phyloP scores from a whole-genome alignment of 1,284 basidiomycete genomes.

The Rhodotorula sp. region DNA sequence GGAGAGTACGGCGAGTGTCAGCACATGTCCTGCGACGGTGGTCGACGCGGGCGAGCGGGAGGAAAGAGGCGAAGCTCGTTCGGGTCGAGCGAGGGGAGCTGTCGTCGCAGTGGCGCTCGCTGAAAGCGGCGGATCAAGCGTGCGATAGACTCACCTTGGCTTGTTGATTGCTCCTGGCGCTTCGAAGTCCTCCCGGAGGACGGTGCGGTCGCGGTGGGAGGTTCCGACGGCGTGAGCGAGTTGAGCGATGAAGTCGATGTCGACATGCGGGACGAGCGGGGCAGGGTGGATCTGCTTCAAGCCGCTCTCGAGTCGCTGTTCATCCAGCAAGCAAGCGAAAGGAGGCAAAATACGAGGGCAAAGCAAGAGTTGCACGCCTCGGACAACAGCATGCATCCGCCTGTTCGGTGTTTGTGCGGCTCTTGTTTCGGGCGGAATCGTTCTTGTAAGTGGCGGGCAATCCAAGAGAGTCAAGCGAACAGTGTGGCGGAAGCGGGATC shows the following conservation, averaged over 20 bases:
- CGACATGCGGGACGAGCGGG: not conserved
- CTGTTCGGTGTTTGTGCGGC: too few relatives aligned
- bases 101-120: not conserved
- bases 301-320: too few relatives aligned
- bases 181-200: not conserved
- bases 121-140: not conserved
- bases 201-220: not conserved
- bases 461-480: too few relatives aligned
- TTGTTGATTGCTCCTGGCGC: not conserved
- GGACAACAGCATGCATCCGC: too few relatives aligned
- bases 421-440: too few relatives aligned
- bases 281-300: not conserved
- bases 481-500: too few relatives aligned
- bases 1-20: not conserved
- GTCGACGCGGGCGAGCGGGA: too few relatives aligned
- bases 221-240: not conserved
- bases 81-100: not conserved
- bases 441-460: too few relatives aligned
- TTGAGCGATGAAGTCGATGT: not conserved
- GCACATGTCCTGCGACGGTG: not conserved
- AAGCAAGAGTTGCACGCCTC: too few relatives aligned
- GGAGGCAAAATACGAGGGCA: too few relatives aligned
- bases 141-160: constrained; percentile 6
- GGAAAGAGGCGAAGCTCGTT: not conserved
- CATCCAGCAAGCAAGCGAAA: too few relatives aligned